These are phyloP conservation scores for Pichia thaimueangensis DNA, from an alignment of 805 yeast genomes.

Conservation along the genomic window DNA sequence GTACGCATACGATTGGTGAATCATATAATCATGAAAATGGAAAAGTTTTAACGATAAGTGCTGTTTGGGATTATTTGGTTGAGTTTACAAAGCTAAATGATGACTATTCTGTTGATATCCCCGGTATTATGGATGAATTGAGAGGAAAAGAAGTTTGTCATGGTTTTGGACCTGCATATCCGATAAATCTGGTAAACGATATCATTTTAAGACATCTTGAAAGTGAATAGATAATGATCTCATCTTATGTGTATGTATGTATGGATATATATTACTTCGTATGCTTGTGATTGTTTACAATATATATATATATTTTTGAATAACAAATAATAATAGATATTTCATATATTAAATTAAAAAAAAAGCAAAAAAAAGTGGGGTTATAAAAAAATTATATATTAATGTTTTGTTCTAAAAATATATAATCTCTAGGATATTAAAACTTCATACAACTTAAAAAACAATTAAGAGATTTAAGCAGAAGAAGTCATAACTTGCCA, in stretches of 20 bases:
- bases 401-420: too few species aligned
- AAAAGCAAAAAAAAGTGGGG: constrained; percentile 2
- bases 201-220: constrained; percentile 23
- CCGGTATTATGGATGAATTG: constrained; percentile 50
- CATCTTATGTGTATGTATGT: too few species aligned
- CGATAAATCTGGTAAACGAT: constrained; percentile 37
- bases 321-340: not conserved
- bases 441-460: not conserved
- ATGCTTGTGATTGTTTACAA: too few species aligned
- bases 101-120: constrained; percentile 45
- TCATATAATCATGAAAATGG: constrained; percentile 27
- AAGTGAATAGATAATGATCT: too few species aligned
- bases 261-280: too few species aligned
- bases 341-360: constrained; percentile 1
- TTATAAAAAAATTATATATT: constrained; percentile 3
- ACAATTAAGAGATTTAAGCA: constrained; percentile 20
- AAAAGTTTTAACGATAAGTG: constrained; percentile 61
- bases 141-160: constrained; percentile 72
- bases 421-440: too few species aligned
- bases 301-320: too few species aligned
- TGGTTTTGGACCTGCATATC: constrained; percentile 71
- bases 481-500: constrained; percentile 98
- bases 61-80: constrained; percentile 76
- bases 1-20: constrained; percentile 15
- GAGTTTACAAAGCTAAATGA: constrained; percentile 43